Percentiles rank a stretch among this genome's conserved stretches.
These are phyloP conservation scores for Paragyromitra xinjiangensis DNA, from an alignment of 495 filamentous ascomycete genomes.

Conservation along the genomic window DNA sequence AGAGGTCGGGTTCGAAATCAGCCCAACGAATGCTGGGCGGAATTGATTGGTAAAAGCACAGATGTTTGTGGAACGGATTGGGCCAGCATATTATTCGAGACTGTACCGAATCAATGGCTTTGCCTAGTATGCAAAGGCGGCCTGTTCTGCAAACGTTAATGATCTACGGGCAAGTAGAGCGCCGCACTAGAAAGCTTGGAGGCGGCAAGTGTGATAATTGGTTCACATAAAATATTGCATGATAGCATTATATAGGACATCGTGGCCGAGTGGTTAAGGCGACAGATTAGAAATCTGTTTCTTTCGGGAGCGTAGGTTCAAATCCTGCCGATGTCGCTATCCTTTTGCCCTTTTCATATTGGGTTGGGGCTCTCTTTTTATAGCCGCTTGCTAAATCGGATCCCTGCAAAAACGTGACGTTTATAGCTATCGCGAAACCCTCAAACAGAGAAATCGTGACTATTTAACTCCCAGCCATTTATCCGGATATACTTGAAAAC, in stretches of 20 bases:
- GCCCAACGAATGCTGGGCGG: neutral
- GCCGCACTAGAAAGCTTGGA: neutral
- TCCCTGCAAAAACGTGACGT: neutral
- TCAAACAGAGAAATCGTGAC: neutral
- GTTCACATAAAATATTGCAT: neutral
- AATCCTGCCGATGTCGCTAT: slow-evolving; percentile 55
- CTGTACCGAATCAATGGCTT: too few species aligned
- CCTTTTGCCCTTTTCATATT: neutral
- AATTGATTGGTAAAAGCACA: neutral
- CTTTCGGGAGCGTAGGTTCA: slow-evolving; percentile 56
- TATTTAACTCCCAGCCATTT: too few species aligned
- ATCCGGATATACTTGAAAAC: too few species aligned
- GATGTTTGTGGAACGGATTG: neutral
- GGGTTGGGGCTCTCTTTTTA: neutral
- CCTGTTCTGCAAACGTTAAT: neutral
- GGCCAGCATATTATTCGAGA: too few species aligned
- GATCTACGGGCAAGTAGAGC: neutral
- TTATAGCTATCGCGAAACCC: too few species aligned
- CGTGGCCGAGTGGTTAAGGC: slow-evolving; percentile 56
- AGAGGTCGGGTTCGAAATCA: neutral
- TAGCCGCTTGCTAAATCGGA: neutral
- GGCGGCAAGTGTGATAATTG: neutral
- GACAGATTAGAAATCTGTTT: slow-evolving; percentile 57
- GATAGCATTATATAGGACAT: slow-evolving; percentile 7
- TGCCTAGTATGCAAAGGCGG: neutral